A percentile compares a stretch with the other conserved stretches of the same genome.
phyloP scores from a whole-genome alignment of 192 early-diverging fungal species.

The Linnemannia schmuckeri region DNA sequence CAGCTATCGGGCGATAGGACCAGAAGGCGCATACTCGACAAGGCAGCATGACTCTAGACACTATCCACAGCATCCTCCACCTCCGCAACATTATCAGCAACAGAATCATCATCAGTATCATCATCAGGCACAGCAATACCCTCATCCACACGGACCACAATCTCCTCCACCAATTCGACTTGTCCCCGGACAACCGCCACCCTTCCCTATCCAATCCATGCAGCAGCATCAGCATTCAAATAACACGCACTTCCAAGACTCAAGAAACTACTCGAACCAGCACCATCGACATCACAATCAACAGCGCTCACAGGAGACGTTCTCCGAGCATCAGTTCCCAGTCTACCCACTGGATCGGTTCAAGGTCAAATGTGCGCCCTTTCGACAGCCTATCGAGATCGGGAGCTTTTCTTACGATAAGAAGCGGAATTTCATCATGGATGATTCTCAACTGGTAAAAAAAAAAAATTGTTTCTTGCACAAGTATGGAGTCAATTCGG shows the following conservation, averaged over 20 bases:
- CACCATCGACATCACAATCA: background rate
- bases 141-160: background rate
- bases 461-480: background rate
- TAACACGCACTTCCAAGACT: background rate
- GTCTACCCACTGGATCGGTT: constrained; percentile 52
- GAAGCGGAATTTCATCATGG: constrained; percentile 69
- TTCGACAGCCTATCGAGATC: constrained; percentile 75
- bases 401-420: constrained; percentile 75
- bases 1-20: background rate
- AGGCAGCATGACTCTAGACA: background rate
- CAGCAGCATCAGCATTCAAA: background rate
- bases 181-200: constrained; percentile 32
- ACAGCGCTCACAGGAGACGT: background rate
- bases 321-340: constrained; percentile 46
- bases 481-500: too few relatives aligned
- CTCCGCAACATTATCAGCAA: background rate
- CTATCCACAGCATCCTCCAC: background rate
- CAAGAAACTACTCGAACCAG: background rate
- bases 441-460: constrained; percentile 69
- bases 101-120: background rate
- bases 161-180: constrained; percentile 20
- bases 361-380: constrained; percentile 58
- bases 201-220: background rate
- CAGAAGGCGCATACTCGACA: background rate
- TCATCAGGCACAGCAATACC: background rate